Evolutionary conservation across 1,284 basidiomycete genomes (phyloP).

Genomic region (Cutaneotrichosporon dermatis): DNA sequence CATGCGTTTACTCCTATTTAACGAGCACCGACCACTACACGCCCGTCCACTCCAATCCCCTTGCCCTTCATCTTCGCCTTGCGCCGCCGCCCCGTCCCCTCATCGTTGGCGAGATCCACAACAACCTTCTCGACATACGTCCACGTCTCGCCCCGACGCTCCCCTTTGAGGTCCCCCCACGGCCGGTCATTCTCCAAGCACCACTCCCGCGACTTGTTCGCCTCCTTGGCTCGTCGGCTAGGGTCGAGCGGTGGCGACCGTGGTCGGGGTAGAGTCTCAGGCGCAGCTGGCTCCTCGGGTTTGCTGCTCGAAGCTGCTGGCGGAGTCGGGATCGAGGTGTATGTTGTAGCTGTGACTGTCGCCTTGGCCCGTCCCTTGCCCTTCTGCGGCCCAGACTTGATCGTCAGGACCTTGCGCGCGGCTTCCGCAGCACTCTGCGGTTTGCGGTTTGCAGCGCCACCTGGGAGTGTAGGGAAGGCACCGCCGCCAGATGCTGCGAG

Average conservation of each 20-base stretch:
- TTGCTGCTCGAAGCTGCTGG: slow-evolving; percentile 1
- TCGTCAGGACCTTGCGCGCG: slow-evolving; percentile 20
- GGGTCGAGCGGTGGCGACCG: slow-evolving; percentile 31
- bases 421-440: slow-evolving; percentile 4
- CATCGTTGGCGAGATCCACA: slow-evolving; percentile 16
- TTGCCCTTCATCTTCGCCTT: slow-evolving; percentile 24
- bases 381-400: slow-evolving; percentile 11
- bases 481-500: slow-evolving; percentile 41
- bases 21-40: slow-evolving; percentile 36
- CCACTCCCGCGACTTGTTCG: slow-evolving; percentile 28
- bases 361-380: slow-evolving; percentile 34
- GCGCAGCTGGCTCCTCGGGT: not conserved
- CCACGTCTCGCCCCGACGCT: slow-evolving; percentile 17
- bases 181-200: slow-evolving; percentile 34
- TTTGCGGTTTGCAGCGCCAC: not conserved
- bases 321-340: slow-evolving; percentile 14
- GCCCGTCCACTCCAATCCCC: slow-evolving; percentile 31
- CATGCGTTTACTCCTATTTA: no score
- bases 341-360: slow-evolving; percentile 26
- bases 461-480: slow-evolving; percentile 41
- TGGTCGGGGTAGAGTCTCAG: slow-evolving; percentile 30
- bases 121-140: slow-evolving; percentile 9
- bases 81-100: slow-evolving; percentile 24
- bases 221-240: slow-evolving; percentile 29
- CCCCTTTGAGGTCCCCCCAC: slow-evolving; percentile 39